phyloP scores from a whole-genome alignment of 78 protist genomes.

The Emiliania huxleyi region DNA sequence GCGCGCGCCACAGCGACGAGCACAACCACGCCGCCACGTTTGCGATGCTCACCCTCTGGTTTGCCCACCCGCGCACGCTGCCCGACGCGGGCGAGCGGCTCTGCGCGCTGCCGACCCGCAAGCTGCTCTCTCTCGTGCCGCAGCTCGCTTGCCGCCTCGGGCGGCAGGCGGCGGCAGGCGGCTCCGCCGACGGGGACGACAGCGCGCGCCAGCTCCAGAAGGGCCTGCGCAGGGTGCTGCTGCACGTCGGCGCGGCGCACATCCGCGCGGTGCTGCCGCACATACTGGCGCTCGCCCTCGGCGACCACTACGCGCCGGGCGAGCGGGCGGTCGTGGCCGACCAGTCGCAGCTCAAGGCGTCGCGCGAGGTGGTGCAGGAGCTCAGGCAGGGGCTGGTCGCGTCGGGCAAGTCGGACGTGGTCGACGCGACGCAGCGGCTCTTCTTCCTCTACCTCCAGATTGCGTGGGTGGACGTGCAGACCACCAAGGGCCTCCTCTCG shows the following conservation, averaged over 20 bases:
- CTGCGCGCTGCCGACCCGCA: neutral
- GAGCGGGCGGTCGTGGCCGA: neutral
- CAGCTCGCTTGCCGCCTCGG: neutral
- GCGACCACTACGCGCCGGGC: neutral
- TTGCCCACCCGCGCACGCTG: neutral
- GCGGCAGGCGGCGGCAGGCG: no score
- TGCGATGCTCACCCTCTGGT: neutral
- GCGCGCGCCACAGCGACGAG: neutral
- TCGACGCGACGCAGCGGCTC: neutral
- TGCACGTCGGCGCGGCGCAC: neutral
- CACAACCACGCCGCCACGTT: neutral
- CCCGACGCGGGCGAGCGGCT: neutral
- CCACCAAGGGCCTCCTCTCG: neutral
- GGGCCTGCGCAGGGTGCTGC: neutral
- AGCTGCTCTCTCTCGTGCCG: neutral
- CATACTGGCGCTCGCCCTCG: neutral
- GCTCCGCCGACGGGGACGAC: neutral
- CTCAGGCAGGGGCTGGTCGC: no score
- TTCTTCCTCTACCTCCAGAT: neutral
- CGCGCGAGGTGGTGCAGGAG: no score
- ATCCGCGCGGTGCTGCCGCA: conserved; percentile 2
- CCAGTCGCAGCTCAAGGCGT: neutral
- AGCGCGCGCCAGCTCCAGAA: neutral
- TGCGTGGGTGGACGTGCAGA: neutral
- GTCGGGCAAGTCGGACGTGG: neutral